Conservation (phyloP, 2,329 filamentous ascomycete genomes). For the Leptographium galeiforme region DNA sequence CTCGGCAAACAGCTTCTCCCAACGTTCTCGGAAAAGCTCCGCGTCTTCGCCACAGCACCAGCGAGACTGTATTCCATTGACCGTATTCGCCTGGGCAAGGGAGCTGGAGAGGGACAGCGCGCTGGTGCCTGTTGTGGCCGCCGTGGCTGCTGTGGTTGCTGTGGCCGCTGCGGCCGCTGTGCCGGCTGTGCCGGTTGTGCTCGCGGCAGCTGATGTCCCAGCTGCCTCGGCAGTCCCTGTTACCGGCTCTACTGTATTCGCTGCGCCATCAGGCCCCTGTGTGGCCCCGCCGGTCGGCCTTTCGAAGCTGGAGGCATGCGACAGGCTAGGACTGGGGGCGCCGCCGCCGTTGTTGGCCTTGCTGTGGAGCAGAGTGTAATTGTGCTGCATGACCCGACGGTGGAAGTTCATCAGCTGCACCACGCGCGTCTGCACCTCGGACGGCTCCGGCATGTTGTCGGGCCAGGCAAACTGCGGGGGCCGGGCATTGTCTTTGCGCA, state of each 20-base stretch:
- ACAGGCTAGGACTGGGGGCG: not conserved
- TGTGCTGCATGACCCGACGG: conserved; percentile 85
- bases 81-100: conserved; percentile 42
- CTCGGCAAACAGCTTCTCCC: conserved; percentile 96
- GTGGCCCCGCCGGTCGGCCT: not conserved
- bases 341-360: not conserved
- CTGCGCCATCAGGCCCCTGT: not conserved
- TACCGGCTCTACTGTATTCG: not conserved
- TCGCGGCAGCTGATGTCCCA: not conserved
- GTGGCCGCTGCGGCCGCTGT: conserved; percentile 31
- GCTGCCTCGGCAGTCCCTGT: not conserved
- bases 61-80: conserved; percentile 65
- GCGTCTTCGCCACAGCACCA: conserved; percentile 97
- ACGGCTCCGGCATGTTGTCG: conserved; percentile 84
- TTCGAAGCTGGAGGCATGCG: conserved; percentile 4
- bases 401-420: conserved; percentile 98
- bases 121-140: conserved; percentile 16
- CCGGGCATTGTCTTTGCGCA: conserved; percentile 84
- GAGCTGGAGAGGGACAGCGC: conserved; percentile 24
- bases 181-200: conserved; percentile 15
- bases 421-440: conserved; percentile 79
- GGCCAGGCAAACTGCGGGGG: conserved; percentile 98
- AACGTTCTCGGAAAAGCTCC: conserved; percentile 86
- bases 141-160: conserved; percentile 11
- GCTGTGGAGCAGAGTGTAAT: conserved; percentile 68